Conservation (phyloP, 352 stramenopile genomes). For the Phytopythium chamaehyphon region DNA sequence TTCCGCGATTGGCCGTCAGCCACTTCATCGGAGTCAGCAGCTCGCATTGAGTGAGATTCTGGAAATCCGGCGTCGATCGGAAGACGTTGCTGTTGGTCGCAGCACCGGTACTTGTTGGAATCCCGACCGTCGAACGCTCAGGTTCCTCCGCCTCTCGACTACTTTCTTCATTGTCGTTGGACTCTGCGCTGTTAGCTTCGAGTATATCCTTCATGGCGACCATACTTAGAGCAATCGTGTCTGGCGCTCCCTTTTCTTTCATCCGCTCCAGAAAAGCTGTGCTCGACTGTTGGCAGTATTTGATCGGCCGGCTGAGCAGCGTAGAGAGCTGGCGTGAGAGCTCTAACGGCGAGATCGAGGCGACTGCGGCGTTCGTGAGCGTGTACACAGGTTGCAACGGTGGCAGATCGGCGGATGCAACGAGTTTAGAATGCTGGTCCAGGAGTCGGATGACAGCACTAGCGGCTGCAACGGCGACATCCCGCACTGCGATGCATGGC, state of each 20-base stretch:
- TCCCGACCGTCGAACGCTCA: slow-evolving; percentile 7
- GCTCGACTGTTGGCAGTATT: slow-evolving; percentile 49
- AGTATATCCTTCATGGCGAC: slow-evolving; percentile 54
- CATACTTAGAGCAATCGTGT: slow-evolving; percentile 44
- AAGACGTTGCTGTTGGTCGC: slow-evolving; percentile 17
- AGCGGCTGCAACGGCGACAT: slow-evolving; percentile 51
- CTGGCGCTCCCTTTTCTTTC: slow-evolving; percentile 43
- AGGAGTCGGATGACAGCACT: slow-evolving; percentile 29
- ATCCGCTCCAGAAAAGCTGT: slow-evolving; percentile 35
- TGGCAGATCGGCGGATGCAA: not conserved
- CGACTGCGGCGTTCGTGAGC: slow-evolving; percentile 28
- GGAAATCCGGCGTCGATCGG: slow-evolving; percentile 49
- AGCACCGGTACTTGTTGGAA: not conserved
- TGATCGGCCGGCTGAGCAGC: slow-evolving; percentile 37
- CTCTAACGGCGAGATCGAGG: slow-evolving; percentile 41
- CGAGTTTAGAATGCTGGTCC: slow-evolving; percentile 1
- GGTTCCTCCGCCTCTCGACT: slow-evolving; percentile 7
- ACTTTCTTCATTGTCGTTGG: slow-evolving; percentile 10
- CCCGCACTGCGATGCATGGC: slow-evolving; percentile 61
- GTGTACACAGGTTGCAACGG: slow-evolving; percentile 57
- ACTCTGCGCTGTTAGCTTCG: slow-evolving; percentile 15
- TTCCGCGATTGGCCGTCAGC: slow-evolving; percentile 29
- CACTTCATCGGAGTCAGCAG: slow-evolving; percentile 40
- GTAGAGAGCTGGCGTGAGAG: slow-evolving; percentile 30
- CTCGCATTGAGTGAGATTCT: slow-evolving; percentile 38